Evolutionary conservation across 148 eudicot species (phyloP), one percentile per base, ranked within the genome.

Genomic region (Fagopyrum homotropicum): DNA sequence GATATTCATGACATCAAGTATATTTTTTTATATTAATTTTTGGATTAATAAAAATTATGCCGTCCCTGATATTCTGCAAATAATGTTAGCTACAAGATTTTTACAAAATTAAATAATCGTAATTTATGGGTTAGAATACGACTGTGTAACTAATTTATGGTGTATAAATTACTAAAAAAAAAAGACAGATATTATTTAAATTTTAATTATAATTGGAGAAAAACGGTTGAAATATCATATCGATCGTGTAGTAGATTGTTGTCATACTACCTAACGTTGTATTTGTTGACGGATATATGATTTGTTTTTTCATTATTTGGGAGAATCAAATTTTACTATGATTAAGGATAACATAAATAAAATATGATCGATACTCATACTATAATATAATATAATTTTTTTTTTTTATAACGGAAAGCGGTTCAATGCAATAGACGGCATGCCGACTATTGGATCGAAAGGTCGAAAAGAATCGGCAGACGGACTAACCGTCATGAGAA

Each of bases 171-270:
- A 61, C 68, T 61, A 29, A 29, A 61, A 57, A 61, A 57, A 61
- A 29, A 61, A 29, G 15, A 26, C 43, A 61, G 4, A 9, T 9
- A 61, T 8, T 61, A 9, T 61, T 61, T 17, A 26, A 22, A 40
- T 9, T 61, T 29, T 40, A 5, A 61, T 61, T 61, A 29, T 0
- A 61, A 61, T 26, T 61, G 43, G 40, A 29, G 9, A 7, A 43
- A 61, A 22, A 29, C 68, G 10, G 44, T 61, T 61, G 68, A 61
- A 61, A 61, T 61, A 61, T 61, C 68, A 61, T 61, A 61, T 61
- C 43, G 40, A 35, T 35, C 40, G 40, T 35, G 40, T 35, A 29
- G 5, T 61, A 61, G 44, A 7, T 26, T 15, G 44, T 26, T 15
- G 44, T 26, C 68, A 29, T 61, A 43, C 68, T 61, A 61, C 68